These are phyloP conservation scores for Phlyctochytrium arcticum DNA, from an alignment of 192 early-diverging fungal genomes.

Conservation along the genomic window DNA sequence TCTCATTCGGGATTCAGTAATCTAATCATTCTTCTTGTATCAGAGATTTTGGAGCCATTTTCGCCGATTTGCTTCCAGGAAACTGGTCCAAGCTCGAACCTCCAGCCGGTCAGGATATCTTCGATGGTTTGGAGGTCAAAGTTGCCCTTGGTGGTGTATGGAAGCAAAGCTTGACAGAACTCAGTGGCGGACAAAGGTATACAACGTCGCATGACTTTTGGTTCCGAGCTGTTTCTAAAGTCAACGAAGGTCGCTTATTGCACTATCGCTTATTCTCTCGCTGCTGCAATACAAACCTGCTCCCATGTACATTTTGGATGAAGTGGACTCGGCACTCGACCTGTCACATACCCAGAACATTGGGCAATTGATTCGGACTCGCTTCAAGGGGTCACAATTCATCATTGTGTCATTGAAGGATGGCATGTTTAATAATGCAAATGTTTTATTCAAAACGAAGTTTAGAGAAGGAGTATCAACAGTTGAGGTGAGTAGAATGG, in stretches of 20 bases:
- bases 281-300: conserved; percentile 98
- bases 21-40: neutral
- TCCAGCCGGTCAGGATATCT: conserved; percentile 74
- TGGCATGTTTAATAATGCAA: conserved; percentile 99
- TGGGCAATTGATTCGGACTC: conserved; percentile 81
- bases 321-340: conserved; percentile 98
- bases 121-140: conserved; percentile 87
- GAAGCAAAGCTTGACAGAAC: conserved; percentile 93
- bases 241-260: conserved; percentile 76
- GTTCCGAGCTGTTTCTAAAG: no score
- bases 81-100: conserved; percentile 85
- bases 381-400: conserved; percentile 97
- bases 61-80: conserved; percentile 89
- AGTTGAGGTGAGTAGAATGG: no score
- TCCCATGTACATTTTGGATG: conserved; percentile 99
- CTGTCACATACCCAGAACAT: conserved; percentile 98
- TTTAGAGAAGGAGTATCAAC: conserved; percentile 93
- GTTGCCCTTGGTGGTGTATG: conserved; percentile 94
- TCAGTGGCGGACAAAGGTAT: conserved; percentile 93
- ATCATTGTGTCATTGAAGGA: conserved; percentile 98
- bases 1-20: conserved; percentile 1
- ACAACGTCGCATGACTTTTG: neutral
- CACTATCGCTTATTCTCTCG: conserved; percentile 92
- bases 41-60: conserved; percentile 94
- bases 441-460: conserved; percentile 88